phyloP scores from a whole-genome alignment of 257 asterid genomes.

The Rubia yunnanensis region DNA sequence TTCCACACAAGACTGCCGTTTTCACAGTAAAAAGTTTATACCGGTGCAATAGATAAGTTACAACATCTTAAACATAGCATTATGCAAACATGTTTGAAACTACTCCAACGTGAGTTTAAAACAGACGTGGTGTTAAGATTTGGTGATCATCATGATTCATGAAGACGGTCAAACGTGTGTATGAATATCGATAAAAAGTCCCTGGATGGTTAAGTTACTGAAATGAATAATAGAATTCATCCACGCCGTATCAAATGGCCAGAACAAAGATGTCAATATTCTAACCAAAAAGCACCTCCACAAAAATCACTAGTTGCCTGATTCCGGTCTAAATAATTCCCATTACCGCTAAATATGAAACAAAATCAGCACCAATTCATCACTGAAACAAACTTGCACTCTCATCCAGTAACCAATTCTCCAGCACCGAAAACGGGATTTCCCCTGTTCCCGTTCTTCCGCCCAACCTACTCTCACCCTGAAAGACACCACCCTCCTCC shows the following conservation, averaged over 20 bases:
- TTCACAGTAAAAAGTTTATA: too few species aligned
- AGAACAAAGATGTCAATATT: not conserved
- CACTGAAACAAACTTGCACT: slow-evolving; percentile 31
- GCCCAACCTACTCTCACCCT: slow-evolving; percentile 30
- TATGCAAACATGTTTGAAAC: too few species aligned
- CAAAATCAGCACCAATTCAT: not conserved
- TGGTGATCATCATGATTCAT: too few species aligned
- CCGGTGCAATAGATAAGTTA: too few species aligned
- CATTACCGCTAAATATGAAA: not conserved
- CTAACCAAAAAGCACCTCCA: not conserved
- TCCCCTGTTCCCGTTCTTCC: slow-evolving; percentile 17
- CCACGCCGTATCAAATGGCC: not conserved
- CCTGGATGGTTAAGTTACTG: not conserved
- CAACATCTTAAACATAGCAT: too few species aligned
- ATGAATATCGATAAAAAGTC: too few species aligned
- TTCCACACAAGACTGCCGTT: too few species aligned
- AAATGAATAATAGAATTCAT: not conserved
- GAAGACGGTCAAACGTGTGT: too few species aligned
- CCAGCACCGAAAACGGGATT: slow-evolving; percentile 44
- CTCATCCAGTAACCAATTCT: slow-evolving; percentile 64
- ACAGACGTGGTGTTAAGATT: too few species aligned
- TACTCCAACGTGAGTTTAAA: too few species aligned
- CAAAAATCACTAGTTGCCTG: not conserved
- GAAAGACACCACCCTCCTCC: slow-evolving; percentile 23
- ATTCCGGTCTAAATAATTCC: not conserved